Conservation (phyloP, 1,284 basidiomycete genomes). For the Cryptococcus sp. region DNA sequence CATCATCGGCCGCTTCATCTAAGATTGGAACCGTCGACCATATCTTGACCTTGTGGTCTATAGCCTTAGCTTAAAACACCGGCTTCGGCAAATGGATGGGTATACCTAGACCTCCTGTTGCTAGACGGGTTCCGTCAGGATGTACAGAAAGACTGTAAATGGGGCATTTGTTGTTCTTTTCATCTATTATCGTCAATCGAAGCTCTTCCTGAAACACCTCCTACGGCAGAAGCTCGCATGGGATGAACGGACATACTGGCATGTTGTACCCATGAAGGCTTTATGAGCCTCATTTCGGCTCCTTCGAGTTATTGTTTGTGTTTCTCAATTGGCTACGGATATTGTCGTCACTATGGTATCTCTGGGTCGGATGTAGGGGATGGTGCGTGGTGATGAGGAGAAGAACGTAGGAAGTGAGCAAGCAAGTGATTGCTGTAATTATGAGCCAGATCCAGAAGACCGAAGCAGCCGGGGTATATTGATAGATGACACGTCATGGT, state of each 20-base stretch:
- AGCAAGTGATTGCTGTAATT: too few species aligned
- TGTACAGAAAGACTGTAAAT: conserved; percentile 93
- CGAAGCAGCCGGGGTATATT: background rate
- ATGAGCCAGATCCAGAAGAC: background rate
- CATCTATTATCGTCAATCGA: conserved; percentile 12
- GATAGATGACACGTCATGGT: background rate
- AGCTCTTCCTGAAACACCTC: conserved; percentile 9
- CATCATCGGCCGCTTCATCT: conserved; percentile 64
- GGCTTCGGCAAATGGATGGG: conserved; percentile 1
- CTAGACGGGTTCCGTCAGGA: conserved; percentile 91
- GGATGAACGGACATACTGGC: conserved; percentile 11
- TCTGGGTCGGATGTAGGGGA: background rate
- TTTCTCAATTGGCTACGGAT: too few species aligned
- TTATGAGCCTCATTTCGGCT: conserved; percentile 39
- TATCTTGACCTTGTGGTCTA: conserved; percentile 89
- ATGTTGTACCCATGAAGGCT: conserved; percentile 47
- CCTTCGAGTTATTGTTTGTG: background rate
- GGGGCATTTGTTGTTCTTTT: conserved; percentile 65
- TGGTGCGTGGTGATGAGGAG: background rate
- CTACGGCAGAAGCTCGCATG: background rate
- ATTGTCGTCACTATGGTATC: too few species aligned
- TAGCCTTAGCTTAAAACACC: background rate
- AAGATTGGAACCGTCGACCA: conserved; percentile 95
- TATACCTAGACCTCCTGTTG: conserved; percentile 78
- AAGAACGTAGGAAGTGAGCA: conserved; percentile 5